Conservation (phyloP, 208 protist species). For the Giardia duodenalis region DNA sequence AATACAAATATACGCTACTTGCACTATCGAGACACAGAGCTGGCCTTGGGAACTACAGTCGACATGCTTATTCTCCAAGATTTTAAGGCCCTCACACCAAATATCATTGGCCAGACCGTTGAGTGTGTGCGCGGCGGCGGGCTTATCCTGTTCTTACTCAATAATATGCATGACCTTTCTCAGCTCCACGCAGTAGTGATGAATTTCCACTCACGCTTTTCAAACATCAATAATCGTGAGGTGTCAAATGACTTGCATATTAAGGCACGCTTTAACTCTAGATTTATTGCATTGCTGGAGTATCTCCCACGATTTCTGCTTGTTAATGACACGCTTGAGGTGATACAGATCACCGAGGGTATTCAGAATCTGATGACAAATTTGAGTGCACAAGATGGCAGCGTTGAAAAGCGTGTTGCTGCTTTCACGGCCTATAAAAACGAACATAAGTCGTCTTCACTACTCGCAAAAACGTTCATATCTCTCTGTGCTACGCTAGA, state of each 20-base stretch:
- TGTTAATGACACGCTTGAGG: not conserved
- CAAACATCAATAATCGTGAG: constrained; percentile 35
- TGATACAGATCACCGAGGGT: not conserved
- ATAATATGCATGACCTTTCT: constrained; percentile 75
- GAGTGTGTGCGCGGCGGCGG: constrained; percentile 98
- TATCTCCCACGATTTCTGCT: not conserved
- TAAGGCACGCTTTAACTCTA: constrained; percentile 81
- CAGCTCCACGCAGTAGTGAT: constrained; percentile 94
- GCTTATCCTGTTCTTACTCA: constrained; percentile 86
- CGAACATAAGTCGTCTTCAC: not conserved
- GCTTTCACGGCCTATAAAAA: not conserved
- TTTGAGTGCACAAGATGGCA: not conserved
- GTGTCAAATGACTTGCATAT: constrained; percentile 49
- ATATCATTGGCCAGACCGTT: constrained; percentile 90
- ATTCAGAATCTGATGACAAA: not conserved
- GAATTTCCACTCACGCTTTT: constrained; percentile 72
- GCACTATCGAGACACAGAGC: constrained; percentile 94
- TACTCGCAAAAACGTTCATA: not conserved
- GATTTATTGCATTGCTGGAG: constrained; percentile 65
- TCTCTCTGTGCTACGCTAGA: not conserved
- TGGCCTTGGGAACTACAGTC: constrained; percentile 95
- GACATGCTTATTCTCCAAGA: constrained; percentile 89
- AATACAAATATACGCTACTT: constrained; percentile 79
- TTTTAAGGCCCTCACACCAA: constrained; percentile 97
- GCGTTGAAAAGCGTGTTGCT: not conserved